phyloP scores from a whole-genome alignment of 2,329 filamentous ascomycete genomes.

The Trichoderma arundinaceum region DNA sequence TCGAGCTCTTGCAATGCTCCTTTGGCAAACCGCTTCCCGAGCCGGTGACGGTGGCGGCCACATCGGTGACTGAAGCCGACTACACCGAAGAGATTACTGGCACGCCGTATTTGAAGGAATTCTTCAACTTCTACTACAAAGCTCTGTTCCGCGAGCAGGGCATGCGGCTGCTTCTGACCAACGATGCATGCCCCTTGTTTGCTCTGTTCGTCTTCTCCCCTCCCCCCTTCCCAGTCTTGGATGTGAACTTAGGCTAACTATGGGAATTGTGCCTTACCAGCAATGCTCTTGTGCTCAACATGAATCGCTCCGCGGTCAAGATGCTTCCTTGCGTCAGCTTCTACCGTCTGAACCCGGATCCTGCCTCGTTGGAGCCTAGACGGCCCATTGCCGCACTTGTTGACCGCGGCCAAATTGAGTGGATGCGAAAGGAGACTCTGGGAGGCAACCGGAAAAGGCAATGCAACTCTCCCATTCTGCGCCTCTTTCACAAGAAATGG shows the following conservation, averaged over 20 bases:
- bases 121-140: constrained; percentile 17
- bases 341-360: neutral
- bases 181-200: neutral
- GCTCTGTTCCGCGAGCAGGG: neutral
- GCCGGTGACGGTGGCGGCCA: neutral
- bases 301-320: neutral
- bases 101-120: neutral
- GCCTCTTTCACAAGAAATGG: constrained; percentile 14
- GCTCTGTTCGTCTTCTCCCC: neutral
- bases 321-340: neutral
- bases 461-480: neutral
- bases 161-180: constrained; percentile 2
- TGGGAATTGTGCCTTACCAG: no score
- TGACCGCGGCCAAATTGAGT: constrained; percentile 9
- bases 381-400: constrained; percentile 7
- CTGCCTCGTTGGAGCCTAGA: no score
- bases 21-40: neutral
- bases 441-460: neutral
- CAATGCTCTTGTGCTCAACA: neutral
- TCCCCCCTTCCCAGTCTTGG: neutral
- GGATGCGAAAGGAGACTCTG: constrained; percentile 2
- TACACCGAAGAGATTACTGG: neutral
- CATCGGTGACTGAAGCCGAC: neutral
- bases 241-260: neutral
- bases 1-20: constrained; percentile 18